phyloP scores from a whole-genome alignment of 441 rosid genomes.

The Omphalea diandra region DNA sequence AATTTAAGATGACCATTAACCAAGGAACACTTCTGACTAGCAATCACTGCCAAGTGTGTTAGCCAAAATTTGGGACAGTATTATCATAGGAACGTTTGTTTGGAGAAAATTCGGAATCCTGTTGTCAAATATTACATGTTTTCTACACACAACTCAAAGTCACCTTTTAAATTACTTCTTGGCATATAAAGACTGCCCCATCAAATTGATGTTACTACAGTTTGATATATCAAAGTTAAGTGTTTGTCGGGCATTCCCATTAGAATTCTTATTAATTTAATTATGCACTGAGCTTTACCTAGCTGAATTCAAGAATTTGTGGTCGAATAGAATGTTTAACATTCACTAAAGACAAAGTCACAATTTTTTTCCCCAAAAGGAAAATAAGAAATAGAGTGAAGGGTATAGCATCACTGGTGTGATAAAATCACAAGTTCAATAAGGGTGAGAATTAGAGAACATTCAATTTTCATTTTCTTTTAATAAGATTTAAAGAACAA shows the following conservation, averaged over 20 bases:
- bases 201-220: background rate
- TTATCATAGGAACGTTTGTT: background rate
- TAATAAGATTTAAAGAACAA: background rate
- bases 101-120: background rate
- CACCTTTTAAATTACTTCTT: background rate
- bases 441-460: background rate
- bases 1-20: too few species aligned
- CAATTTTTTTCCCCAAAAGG: background rate
- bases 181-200: background rate
- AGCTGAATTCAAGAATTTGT: background rate
- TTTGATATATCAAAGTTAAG: background rate
- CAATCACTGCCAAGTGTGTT: too few species aligned
- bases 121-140: background rate
- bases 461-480: background rate
- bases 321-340: background rate
- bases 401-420: background rate
- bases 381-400: background rate
- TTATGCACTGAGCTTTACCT: background rate
- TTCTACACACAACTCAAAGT: background rate
- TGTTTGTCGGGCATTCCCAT: too few species aligned
- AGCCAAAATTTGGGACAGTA: too few species aligned
- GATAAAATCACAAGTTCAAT: background rate
- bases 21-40: too few species aligned
- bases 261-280: background rate
- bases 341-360: background rate